phyloP scores from a whole-genome alignment of 2,329 filamentous ascomycete species.

The Niveomyces coronatus region DNA sequence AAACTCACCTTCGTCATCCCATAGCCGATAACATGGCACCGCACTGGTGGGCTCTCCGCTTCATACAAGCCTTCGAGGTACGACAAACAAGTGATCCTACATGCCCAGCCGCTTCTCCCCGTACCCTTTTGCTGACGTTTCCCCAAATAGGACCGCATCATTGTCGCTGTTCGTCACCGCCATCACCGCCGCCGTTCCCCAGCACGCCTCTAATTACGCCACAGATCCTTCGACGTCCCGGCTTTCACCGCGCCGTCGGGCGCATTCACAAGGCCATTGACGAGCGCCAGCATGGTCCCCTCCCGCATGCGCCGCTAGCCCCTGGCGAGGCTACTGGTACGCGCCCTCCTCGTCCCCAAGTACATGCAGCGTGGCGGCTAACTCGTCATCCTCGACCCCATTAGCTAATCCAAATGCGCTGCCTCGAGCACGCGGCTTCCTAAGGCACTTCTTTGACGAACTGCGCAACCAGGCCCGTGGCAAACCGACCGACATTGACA shows the following conservation, averaged over 20 bases:
- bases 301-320: conserved; percentile 39
- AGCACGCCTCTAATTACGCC: conserved; percentile 7
- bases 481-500: conserved; percentile 28
- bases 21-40: conserved; percentile 20
- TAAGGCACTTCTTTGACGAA: conserved; percentile 40
- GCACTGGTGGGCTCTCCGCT: conserved; percentile 20
- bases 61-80: conserved; percentile 26
- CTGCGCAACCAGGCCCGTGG: conserved; percentile 39
- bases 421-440: conserved; percentile 23
- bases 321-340: conserved; percentile 43
- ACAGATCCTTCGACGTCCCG: conserved; percentile 39
- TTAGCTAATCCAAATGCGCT: conserved; percentile 24
- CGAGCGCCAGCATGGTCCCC: conserved; percentile 37
- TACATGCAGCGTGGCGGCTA: too few relatives aligned
- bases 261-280: conserved; percentile 41
- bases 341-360: conserved; percentile 5
- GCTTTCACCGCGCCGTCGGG: conserved; percentile 42
- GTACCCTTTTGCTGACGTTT: not conserved
- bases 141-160: conserved; percentile 21
- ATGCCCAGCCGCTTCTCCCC: rapidly evolving
- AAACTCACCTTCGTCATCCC: too few relatives aligned
- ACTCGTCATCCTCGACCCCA: too few relatives aligned
- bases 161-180: conserved; percentile 19
- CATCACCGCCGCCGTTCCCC: not conserved
- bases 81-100: not conserved